Evolutionary conservation across 2,329 filamentous ascomycete genomes (phyloP).

Genomic region (Ceratocystis albifundus): DNA sequence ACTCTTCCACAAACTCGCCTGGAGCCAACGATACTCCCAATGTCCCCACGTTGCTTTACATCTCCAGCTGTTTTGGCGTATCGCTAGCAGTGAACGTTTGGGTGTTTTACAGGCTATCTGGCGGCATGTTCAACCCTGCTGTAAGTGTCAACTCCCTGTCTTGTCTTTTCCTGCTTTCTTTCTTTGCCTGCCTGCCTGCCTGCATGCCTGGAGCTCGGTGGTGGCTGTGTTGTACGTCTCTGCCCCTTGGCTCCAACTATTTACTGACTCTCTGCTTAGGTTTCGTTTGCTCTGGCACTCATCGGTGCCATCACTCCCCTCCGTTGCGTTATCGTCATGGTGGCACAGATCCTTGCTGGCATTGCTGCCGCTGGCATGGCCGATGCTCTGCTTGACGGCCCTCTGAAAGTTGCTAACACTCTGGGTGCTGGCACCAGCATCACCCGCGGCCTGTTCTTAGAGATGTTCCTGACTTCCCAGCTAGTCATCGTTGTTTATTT

Average conservation of each 20-base stretch:
- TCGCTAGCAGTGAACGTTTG: slow-evolving; percentile 44
- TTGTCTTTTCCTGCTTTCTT: not conserved
- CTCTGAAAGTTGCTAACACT: slow-evolving; percentile 44
- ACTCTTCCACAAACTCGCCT: slow-evolving; percentile 24
- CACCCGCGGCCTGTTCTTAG: slow-evolving; percentile 52
- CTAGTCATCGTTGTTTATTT: slow-evolving; percentile 56
- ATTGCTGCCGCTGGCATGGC: slow-evolving; percentile 50
- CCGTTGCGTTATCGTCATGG: slow-evolving; percentile 41
- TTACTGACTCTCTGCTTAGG: slow-evolving; percentile 28
- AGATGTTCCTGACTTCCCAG: slow-evolving; percentile 54
- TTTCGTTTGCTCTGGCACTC: slow-evolving; percentile 49
- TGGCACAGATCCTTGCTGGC: slow-evolving; percentile 46
- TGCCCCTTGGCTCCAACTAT: not conserved
- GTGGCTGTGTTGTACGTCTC: not conserved
- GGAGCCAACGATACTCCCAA: slow-evolving; percentile 25
- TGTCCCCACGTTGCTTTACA: slow-evolving; percentile 34
- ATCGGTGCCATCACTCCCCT: slow-evolving; percentile 45
- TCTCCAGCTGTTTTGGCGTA: slow-evolving; percentile 40
- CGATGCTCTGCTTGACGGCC: slow-evolving; percentile 46
- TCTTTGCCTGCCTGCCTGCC: too few relatives aligned
- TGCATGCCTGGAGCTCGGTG: too few relatives aligned
- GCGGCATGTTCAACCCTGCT: slow-evolving; percentile 42
- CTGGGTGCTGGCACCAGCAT: slow-evolving; percentile 41
- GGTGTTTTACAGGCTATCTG: slow-evolving; percentile 45
- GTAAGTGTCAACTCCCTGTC: slow-evolving; percentile 29